Evolutionary conservation across 257 asterid genomes (phyloP).

Genomic region (Euphrasia confusa): DNA sequence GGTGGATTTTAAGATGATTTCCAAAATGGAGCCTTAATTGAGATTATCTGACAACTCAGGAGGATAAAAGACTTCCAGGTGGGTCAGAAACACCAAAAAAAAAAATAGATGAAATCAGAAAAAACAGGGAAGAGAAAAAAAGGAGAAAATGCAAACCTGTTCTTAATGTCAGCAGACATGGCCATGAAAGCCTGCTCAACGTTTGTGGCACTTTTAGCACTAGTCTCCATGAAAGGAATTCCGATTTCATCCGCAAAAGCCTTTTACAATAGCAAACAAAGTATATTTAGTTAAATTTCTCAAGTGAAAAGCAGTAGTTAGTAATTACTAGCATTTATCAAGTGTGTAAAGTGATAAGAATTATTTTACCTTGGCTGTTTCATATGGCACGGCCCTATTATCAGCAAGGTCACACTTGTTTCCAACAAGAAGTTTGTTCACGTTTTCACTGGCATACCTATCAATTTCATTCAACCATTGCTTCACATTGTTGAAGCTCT

Average conservation of each 20-base stretch:
- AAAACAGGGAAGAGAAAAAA: neutral
- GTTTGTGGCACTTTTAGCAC: constrained; percentile 84
- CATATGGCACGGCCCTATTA: constrained; percentile 72
- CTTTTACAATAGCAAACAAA: constrained; percentile 31
- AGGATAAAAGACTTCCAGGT: neutral
- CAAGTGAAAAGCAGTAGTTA: neutral
- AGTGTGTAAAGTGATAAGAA: neutral
- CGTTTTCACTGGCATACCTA: constrained; percentile 85
- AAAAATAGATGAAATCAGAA: neutral
- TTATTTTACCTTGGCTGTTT: constrained; percentile 63
- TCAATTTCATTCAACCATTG: constrained; percentile 92
- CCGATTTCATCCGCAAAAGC: constrained; percentile 93
- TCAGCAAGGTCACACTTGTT: constrained; percentile 80
- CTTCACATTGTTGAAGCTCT: constrained; percentile 87
- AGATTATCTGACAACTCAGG: neutral
- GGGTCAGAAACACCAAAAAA: neutral
- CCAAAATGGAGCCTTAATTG: too few relatives aligned
- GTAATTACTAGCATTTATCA: too few relatives aligned
- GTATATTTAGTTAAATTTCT: constrained; percentile 9
- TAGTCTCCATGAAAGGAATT: constrained; percentile 92
- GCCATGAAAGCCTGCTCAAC: constrained; percentile 96
- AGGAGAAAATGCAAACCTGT: constrained; percentile 37
- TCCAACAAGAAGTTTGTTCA: constrained; percentile 83
- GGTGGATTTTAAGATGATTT: too few relatives aligned
- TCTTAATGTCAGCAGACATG: constrained; percentile 80